These are phyloP conservation scores for Exophiala dermatitidis DNA, from an alignment of 2,329 filamentous ascomycete genomes.

Conservation along the genomic window DNA sequence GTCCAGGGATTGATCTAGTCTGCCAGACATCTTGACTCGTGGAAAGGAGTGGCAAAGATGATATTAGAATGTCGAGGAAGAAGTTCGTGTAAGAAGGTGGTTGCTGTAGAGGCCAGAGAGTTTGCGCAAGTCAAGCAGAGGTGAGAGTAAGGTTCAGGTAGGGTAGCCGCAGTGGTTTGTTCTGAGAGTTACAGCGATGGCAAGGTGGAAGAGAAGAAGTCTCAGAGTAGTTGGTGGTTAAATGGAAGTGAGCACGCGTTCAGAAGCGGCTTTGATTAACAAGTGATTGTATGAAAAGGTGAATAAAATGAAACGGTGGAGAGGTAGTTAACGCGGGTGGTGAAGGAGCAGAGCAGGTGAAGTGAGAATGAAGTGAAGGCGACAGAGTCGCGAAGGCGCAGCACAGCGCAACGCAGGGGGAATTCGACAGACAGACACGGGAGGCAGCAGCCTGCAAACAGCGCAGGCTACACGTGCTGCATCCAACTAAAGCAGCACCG, in stretches of 20 bases:
- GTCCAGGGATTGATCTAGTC: conserved; percentile 94
- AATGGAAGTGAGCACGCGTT: too few species aligned
- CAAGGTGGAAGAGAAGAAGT: not conserved
- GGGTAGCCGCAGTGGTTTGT: not conserved
- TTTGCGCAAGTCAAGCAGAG: conserved; percentile 5
- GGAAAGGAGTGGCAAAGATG: conserved; percentile 9
- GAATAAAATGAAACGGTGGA: not conserved
- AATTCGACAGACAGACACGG: not conserved
- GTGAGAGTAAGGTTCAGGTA: not conserved
- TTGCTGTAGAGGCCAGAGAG: not conserved
- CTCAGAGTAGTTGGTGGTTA: not conserved
- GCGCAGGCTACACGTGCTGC: too few species aligned
- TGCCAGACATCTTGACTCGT: conserved; percentile 69
- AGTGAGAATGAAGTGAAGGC: not conserved
- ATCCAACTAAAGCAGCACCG: too few species aligned
- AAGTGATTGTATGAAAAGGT: not conserved
- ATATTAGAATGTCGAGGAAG: conserved; percentile 6
- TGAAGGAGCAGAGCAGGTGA: not conserved
- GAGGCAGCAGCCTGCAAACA: not conserved
- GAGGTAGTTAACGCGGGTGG: not conserved
- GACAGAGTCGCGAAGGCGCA: not conserved
- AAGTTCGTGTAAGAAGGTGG: not conserved
- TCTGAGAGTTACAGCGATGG: not conserved
- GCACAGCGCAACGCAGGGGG: not conserved
- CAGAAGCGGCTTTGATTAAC: not conserved